phyloP scores from a whole-genome alignment of 179 eudicot genomes.

The Camellia oleifera region DNA sequence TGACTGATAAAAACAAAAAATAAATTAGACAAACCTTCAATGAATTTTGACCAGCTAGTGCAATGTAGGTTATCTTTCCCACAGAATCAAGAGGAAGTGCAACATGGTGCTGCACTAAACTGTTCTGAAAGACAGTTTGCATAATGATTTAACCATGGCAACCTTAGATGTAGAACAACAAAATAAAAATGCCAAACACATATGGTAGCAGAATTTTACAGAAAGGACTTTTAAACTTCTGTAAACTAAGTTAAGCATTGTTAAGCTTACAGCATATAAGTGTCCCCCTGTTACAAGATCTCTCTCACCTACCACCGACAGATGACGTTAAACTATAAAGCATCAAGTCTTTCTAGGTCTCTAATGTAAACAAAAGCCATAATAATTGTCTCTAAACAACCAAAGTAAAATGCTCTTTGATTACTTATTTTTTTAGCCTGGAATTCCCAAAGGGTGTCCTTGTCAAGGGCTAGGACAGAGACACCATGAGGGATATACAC shows the following conservation, averaged over 20 bases:
- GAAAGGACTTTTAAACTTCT: background rate
- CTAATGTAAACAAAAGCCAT: too few relatives aligned
- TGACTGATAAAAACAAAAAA: background rate
- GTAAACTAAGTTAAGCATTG: background rate
- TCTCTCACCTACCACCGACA: slow-evolving; percentile 72
- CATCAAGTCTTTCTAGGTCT: background rate
- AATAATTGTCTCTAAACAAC: slow-evolving; percentile 1
- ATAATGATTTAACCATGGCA: slow-evolving; percentile 17
- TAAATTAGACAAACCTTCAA: slow-evolving; percentile 51
- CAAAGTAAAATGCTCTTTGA: background rate
- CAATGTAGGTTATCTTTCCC: slow-evolving; percentile 92
- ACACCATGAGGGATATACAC: slow-evolving; percentile 99
- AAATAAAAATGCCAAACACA: background rate
- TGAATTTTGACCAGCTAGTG: slow-evolving; percentile 92
- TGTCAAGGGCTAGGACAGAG: slow-evolving; percentile 91
- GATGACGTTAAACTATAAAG: slow-evolving; percentile 2
- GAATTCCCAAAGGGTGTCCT: slow-evolving; percentile 91
- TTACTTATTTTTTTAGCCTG: slow-evolving; percentile 84
- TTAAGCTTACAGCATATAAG: slow-evolving; percentile 86
- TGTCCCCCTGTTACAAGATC: slow-evolving; percentile 95
- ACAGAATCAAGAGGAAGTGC: slow-evolving; percentile 95
- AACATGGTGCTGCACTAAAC: slow-evolving; percentile 78
- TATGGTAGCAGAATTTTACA: background rate
- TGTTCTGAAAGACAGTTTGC: slow-evolving; percentile 92
- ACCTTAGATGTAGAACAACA: slow-evolving; percentile 13